Evolutionary conservation across 108 stramenopile species (phyloP), one percentile per base, ranked within the genome.

Genomic region (Nitzschia sp.): DNA sequence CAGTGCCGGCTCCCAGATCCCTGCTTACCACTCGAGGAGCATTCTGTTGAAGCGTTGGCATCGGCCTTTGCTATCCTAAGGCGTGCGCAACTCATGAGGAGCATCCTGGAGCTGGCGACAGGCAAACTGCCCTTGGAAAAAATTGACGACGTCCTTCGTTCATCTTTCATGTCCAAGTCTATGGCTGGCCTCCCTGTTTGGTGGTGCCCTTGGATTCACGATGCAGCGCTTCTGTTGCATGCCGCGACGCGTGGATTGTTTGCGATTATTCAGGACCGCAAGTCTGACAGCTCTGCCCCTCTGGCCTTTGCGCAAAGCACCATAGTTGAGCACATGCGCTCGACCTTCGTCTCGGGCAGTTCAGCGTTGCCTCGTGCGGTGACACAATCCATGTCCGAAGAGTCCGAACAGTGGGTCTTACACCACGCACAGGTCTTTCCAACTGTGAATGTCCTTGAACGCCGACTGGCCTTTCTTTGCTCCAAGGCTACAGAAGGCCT

Each of bases 161-260:
- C 75, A 1, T 59, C 78, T 8, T 35, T 71, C 49, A 60, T 87
- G 71, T 63, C 76, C 48, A 64, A 71, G 33, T 75, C 76, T 23
- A 80, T 87, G 72, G 51, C 71, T 13, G 92, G 82, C 27, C 69
- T 93, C 11, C 92, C 92, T 17, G 70, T 89, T 21, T 93, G 92
- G 92, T 93, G 92, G 92, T 86, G 88, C 59, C 92, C 92, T 24
- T 84, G 80, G 85, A 81, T 90, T 49, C 92, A 93, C 46, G 92
- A 93, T 71, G 64, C 81, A 26, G 87, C 76, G 8, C 64, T 93
- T 13, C 74, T 93, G 19, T 77, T 88, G 17, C 76, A 85, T 46
- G 86, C 87, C 13, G 81, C 84, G 13, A 66, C 90, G 19, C 47
- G 74, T 17, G 92, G 92, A 11, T 54, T 93, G 23, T 79, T 74